Evolutionary conservation across 495 filamentous ascomycete species (phyloP), one percentile per base, ranked within the genome.

Genomic region (Rusavskia elegans): DNA sequence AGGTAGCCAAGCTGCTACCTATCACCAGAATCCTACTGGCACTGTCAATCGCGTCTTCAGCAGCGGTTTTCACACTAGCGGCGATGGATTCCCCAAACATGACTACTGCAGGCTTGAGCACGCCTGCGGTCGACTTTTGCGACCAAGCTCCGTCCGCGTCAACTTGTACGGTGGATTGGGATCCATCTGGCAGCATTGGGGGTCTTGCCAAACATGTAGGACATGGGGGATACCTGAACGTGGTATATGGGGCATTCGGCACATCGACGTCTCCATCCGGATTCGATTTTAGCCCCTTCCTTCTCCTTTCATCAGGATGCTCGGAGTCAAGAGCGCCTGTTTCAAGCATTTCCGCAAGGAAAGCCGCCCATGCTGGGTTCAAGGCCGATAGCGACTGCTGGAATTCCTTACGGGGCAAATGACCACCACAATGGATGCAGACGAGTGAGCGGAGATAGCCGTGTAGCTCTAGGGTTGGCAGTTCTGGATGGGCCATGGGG

Each of bases 41-140:
- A 48, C 75, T 74, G 56, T 95, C 83, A 38, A 98, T 78, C 8
- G 81, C 83, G 17, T 78, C 70, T 60, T 95, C 88, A 1, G 89
- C 90, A n/a, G 78, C 80, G 1, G 60, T 55, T 62, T 89, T 95
- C 14, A 88, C 81, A 4, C 60, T 51, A 2, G 63, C 60, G 3
- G 75, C 67, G 30, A 96, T 92, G 50, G 79, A 87, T 66, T 98
- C 92, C 3, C 92, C 92, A 64, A 98, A 98, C 87, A 98, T 94
- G 49, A 84, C 79, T 0, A 98, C 90, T 1, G 82, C 81, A 4
- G 92, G 92, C 62, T 98, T 97, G 40, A 98, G 59, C 16, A 98
- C 77, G 1, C 87, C 89, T 2, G 79, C 85, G 14, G 68, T 87
- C 42, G 84, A 89, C 0, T 67, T 64, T 1, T 75, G 58, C 49